Conservation (phyloP, 176 grass and related monocot species). For the Oryza coarctata region DNA sequence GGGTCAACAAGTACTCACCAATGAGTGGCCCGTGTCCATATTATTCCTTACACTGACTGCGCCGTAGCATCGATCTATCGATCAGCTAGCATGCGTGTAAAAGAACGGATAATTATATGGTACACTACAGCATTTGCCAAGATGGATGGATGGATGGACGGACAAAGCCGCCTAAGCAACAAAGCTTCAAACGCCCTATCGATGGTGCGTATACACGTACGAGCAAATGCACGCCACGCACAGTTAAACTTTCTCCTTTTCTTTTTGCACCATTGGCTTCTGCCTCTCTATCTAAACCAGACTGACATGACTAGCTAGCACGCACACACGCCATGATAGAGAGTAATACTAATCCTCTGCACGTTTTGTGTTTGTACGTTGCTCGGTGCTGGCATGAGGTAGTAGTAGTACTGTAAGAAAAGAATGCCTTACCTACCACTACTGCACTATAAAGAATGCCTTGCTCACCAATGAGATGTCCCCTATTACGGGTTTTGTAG, state of each 20-base stretch:
- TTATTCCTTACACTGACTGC: not conserved
- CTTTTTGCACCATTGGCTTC: not conserved
- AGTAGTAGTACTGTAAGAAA: slow-evolving; percentile 17
- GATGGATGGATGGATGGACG: not conserved
- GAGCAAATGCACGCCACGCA: not conserved
- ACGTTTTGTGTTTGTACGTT: not conserved
- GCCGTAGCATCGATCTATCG: not conserved
- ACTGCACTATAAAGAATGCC: slow-evolving; percentile 33
- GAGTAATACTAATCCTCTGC: not conserved
- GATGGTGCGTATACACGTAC: not conserved
- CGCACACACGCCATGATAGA: not conserved
- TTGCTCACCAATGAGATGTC: no score
- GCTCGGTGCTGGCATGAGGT: not conserved
- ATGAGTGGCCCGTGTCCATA: not conserved
- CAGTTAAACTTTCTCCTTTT: not conserved
- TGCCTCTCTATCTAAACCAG: not conserved
- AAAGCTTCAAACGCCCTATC: not conserved
- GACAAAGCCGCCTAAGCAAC: not conserved
- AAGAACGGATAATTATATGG: not conserved
- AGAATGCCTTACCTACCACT: slow-evolving; percentile 35
- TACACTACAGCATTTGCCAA: not conserved
- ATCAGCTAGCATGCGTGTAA: not conserved
- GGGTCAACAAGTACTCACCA: not conserved
- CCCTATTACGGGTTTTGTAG: no score
- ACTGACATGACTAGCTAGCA: not conserved